Percentiles rank a stretch among this genome's conserved stretches.
Evolutionary conservation across 129 eudicot species (phyloP).

Genomic region (Artemisia annua): DNA sequence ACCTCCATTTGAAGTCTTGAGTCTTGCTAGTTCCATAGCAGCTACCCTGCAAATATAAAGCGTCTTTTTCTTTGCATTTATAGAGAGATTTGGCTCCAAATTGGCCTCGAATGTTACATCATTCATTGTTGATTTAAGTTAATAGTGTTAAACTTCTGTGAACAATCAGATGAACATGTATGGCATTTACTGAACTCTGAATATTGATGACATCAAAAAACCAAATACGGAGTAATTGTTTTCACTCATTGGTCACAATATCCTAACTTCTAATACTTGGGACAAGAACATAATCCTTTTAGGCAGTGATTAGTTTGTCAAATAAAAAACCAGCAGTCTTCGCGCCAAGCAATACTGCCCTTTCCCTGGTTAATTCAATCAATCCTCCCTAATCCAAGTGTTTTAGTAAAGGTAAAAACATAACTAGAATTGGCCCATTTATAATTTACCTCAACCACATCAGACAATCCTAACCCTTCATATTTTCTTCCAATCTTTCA

Average conservation of each 20-base stretch:
- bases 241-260: too few relatives aligned
- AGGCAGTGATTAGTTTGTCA: too few relatives aligned
- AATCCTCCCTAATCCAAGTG: too few relatives aligned
- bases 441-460: constrained; percentile 27
- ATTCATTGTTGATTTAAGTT: constrained; percentile 10
- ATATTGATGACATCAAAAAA: too few relatives aligned
- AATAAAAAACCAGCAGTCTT: too few relatives aligned
- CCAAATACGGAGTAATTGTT: too few relatives aligned
- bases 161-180: constrained; percentile 20
- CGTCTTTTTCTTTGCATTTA: background rate
- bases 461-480: constrained; percentile 39
- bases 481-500: constrained; percentile 63
- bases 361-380: too few relatives aligned
- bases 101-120: constrained; percentile 9
- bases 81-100: constrained; percentile 35
- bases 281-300: too few relatives aligned
- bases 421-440: background rate
- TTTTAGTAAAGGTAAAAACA: background rate
- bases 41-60: constrained; percentile 74
- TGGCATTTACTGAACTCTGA: constrained; percentile 5
- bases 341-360: too few relatives aligned
- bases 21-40: constrained; percentile 86
- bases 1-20: constrained; percentile 82
- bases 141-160: constrained; percentile 14
- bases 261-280: too few relatives aligned